These are phyloP conservation scores for Crithidia mellificae DNA, from an alignment of 208 protist genomes.

Conservation along the genomic window DNA sequence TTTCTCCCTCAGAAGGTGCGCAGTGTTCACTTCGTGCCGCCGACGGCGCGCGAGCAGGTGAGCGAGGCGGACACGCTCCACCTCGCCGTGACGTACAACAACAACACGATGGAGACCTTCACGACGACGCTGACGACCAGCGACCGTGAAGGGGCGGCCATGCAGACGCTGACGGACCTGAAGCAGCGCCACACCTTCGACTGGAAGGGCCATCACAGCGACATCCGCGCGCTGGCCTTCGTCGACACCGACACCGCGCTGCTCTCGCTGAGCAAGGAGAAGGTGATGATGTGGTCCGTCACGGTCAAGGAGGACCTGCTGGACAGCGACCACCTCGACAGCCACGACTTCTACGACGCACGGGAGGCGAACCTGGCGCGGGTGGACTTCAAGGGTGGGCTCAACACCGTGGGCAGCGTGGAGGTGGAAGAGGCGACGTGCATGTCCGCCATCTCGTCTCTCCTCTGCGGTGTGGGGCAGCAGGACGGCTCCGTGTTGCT, in stretches of 20 bases:
- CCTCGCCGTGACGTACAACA: constrained; percentile 82
- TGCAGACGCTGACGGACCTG: constrained; percentile 73
- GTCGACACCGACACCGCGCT: constrained; percentile 82
- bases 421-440: constrained; percentile 51
- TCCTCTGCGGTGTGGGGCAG: constrained; percentile 75
- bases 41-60: constrained; percentile 33
- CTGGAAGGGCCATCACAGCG: constrained; percentile 71
- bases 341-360: constrained; percentile 76
- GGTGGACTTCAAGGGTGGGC: constrained; percentile 48
- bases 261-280: constrained; percentile 80
- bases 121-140: constrained; percentile 64
- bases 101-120: constrained; percentile 80
- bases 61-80: constrained; percentile 54
- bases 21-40: constrained; percentile 75
- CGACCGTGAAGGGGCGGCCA: constrained; percentile 57
- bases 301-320: constrained; percentile 42
- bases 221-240: constrained; percentile 71
- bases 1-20: constrained; percentile 83
- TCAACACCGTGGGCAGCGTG: constrained; percentile 62
- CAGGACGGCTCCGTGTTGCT: constrained; percentile 73
- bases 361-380: constrained; percentile 69
- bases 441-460: constrained; percentile 65
- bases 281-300: constrained; percentile 83
- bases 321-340: constrained; percentile 41
- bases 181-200: constrained; percentile 56